phyloP scores from a whole-genome alignment of 108 stramenopile species.

The Nannochloropsis gaditana region DNA sequence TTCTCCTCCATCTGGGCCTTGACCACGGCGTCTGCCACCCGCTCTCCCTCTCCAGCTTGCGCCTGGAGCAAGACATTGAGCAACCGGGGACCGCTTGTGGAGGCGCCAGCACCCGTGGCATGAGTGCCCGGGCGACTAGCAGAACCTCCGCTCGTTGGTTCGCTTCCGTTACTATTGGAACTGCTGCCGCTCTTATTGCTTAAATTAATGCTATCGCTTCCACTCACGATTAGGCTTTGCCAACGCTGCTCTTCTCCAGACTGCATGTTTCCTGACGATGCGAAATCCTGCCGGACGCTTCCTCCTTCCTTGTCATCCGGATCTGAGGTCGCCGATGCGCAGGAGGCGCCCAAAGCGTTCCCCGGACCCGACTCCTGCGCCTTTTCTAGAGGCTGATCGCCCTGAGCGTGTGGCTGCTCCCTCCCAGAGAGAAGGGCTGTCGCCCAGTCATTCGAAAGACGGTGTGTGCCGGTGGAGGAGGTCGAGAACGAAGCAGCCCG shows the following conservation, averaged over 20 bases:
- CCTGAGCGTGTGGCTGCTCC: too few species aligned
- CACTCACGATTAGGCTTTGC: neutral
- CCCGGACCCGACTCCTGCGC: too few species aligned
- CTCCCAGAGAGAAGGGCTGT: too few species aligned
- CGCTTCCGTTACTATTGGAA: neutral
- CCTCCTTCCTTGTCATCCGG: neutral
- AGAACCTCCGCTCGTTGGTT: neutral
- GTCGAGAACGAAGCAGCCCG: neutral
- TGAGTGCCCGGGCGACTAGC: neutral
- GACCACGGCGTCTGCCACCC: conserved; percentile 8
- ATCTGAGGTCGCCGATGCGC: neutral
- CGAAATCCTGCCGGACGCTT: neutral
- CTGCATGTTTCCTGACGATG: neutral
- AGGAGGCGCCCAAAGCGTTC: too few species aligned
- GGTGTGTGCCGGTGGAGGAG: neutral
- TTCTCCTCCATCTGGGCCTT: conserved; percentile 1
- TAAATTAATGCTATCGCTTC: neutral
- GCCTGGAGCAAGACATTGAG: conserved; percentile 20
- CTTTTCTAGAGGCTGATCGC: too few species aligned
- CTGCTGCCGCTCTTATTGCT: conserved; percentile 5
- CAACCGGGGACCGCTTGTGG: neutral
- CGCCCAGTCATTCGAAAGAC: too few species aligned
- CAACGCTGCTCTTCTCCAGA: neutral
- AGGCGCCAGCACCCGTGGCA: neutral
- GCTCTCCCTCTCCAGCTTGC: neutral